Evolutionary conservation across 1,139 yeast genomes (phyloP), one percentile per base, ranked within the genome.

Genomic region (Diutina rugosa): DNA sequence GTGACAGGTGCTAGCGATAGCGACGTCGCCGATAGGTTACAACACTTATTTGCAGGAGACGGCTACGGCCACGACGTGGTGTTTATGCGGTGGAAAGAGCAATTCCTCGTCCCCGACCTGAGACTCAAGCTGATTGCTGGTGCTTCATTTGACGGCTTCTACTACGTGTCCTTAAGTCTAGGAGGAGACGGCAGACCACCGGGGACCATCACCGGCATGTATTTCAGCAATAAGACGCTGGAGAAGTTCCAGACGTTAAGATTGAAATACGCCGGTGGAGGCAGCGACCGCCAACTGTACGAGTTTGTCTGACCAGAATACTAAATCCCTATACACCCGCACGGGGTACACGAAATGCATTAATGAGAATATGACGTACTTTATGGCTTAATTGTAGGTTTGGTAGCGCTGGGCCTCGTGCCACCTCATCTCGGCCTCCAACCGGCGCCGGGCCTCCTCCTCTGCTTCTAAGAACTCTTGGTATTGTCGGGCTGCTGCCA

Each of bases 81-180:
- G 6, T 91, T 84, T 67, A 91, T 91, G 97, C 77, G 97, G 62
- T 91, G 97, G 97, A 91, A 91, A 69, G 98, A 91, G 67, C 82
- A 84, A 64, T 90, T 89, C 64, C 71, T 90, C 60, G 83, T 88
- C 12, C 96, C 96, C 0, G 96, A 90, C 69, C 83, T 90, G 26
- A 71, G 81, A 56, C 73, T 85, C n/a, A 81, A 79, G 61, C 79
- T 75, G 58, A 80, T 86, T 41, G 77, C 79, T 51, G 95, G 95
- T 21, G 97, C 97, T 0, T 86, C 95, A 6, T 91, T 86, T 67
- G 97, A 90, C 55, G 98, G 98, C 0, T 90, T 90, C 67, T 91
- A 91, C 69, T 91, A 90, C 67, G 82, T 90, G 48, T 90, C 90
- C 51, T 82, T 90, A 64, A 87, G 88, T 67, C 90, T 89, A 63